Conservation (phyloP, 352 stramenopile species). For the Phytophthora boehmeriae region DNA sequence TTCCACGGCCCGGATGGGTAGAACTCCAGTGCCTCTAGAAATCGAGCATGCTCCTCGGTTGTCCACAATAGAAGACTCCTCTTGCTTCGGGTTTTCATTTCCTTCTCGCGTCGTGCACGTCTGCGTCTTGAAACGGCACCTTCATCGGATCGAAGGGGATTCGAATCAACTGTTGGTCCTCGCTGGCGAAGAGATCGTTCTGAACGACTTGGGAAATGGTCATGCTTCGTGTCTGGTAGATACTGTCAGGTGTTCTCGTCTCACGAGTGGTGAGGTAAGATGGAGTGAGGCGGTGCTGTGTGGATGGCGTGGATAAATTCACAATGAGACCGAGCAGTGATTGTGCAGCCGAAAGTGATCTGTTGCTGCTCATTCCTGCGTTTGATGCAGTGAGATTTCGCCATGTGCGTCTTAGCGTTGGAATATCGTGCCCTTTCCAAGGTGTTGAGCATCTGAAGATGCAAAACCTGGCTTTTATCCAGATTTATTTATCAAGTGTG, state of each 20-base stretch:
- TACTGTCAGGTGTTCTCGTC: too few relatives aligned
- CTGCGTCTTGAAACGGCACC: constrained; percentile 6
- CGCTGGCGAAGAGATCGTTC: constrained; percentile 23
- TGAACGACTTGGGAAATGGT: constrained; percentile 26
- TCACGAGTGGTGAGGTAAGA: too few relatives aligned
- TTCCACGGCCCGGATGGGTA: constrained; percentile 38
- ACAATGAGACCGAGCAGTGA: constrained; percentile 13
- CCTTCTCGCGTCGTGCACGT: constrained; percentile 12
- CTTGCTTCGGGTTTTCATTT: constrained; percentile 20
- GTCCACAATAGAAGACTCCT: constrained; percentile 37
- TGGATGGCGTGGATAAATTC: constrained; percentile 13
- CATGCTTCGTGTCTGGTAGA: constrained; percentile 6
- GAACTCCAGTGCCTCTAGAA: constrained; percentile 39
- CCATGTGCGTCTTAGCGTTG: background rate
- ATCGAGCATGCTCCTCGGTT: constrained; percentile 39
- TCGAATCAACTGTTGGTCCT: constrained; percentile 31
- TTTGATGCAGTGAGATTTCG: too few relatives aligned
- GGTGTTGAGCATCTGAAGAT: constrained; percentile 20
- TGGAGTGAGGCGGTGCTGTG: constrained; percentile 5
- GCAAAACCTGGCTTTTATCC: constrained; percentile 29
- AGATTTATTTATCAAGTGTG: constrained; percentile 32
- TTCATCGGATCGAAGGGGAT: constrained; percentile 24
- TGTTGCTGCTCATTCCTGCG: too few relatives aligned
- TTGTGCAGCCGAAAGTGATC: too few relatives aligned
- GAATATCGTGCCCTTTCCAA: constrained; percentile 15